Conservation (phyloP, 1,284 basidiomycete genomes). For the Rhodotorula sp. region DNA sequence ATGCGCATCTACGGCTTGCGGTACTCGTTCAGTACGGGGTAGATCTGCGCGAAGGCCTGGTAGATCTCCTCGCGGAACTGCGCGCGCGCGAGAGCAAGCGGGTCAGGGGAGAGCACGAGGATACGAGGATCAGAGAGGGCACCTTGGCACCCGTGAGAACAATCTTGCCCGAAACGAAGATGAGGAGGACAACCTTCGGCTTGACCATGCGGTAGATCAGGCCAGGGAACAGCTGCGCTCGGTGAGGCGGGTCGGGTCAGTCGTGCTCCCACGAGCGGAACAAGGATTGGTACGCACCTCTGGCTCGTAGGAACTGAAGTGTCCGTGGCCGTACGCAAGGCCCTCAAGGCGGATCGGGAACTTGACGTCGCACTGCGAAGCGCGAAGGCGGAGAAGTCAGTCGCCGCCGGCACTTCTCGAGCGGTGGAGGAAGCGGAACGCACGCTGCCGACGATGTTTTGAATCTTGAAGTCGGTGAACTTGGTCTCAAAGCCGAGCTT, state of each 20-base stretch:
- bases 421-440: neutral
- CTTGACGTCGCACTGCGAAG: slow-evolving; percentile 83
- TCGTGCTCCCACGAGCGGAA: neutral
- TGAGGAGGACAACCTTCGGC: slow-evolving; percentile 96
- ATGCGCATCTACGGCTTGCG: slow-evolving; percentile 24
- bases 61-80: slow-evolving; percentile 99
- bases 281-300: slow-evolving; percentile 21
- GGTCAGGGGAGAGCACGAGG: slow-evolving; percentile 33
- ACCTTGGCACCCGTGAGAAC: slow-evolving; percentile 99
- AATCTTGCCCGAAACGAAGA: slow-evolving; percentile 99
- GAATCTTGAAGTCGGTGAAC: slow-evolving; percentile 99
- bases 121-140: slow-evolving; percentile 51
- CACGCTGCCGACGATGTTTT: slow-evolving; percentile 92
- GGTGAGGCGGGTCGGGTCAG: slow-evolving; percentile 20
- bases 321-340: slow-evolving; percentile 92
- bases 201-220: slow-evolving; percentile 99
- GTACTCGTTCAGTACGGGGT: slow-evolving; percentile 59
- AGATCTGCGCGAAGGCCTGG: slow-evolving; percentile 98
- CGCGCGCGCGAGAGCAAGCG: slow-evolving; percentile 30
- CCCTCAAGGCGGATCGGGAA: slow-evolving; percentile 99
- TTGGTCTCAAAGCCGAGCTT: slow-evolving; percentile 99
- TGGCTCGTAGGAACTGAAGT: slow-evolving; percentile 46
- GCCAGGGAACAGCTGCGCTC: slow-evolving; percentile 88
- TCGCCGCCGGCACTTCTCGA: neutral
- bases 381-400: neutral